These are phyloP conservation scores for Exophiala calicioides DNA, from an alignment of 2,329 filamentous ascomycete genomes.

Conservation along the genomic window DNA sequence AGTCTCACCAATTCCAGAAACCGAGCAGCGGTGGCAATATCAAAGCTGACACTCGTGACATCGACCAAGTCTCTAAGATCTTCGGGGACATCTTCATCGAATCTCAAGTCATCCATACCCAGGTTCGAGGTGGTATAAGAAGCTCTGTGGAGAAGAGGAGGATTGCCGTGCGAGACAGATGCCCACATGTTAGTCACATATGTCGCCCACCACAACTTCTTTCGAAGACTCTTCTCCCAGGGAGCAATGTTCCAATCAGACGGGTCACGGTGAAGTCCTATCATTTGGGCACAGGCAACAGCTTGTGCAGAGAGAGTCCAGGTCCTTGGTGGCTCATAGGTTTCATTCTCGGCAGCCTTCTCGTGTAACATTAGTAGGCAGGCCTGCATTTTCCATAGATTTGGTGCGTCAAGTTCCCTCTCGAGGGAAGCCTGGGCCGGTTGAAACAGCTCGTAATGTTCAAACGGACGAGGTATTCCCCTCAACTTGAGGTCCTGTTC, in stretches of 20 bases:
- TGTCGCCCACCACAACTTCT: conserved; percentile 51
- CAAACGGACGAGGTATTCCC: conserved; percentile 36
- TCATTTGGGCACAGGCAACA: conserved; percentile 49
- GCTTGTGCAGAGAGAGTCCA: conserved; percentile 50
- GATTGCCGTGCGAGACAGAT: conserved; percentile 50
- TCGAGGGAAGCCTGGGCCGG: conserved; percentile 47
- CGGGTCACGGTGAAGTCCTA: conserved; percentile 50
- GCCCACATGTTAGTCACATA: conserved; percentile 50
- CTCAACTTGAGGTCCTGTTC: conserved; percentile 37
- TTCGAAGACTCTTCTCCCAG: conserved; percentile 45
- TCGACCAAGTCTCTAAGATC: conserved; percentile 42
- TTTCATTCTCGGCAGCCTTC: conserved; percentile 48
- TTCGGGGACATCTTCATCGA: conserved; percentile 45
- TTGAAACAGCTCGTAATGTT: conserved; percentile 47
- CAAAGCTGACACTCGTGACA: conserved; percentile 35
- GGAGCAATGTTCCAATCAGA: conserved; percentile 44
- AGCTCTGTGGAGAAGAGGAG: conserved; percentile 45
- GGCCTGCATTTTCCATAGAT: conserved; percentile 51
- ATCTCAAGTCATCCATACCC: conserved; percentile 46
- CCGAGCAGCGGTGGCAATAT: conserved; percentile 40
- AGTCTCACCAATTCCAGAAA: conserved; percentile 37
- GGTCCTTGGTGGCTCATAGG: conserved; percentile 49
- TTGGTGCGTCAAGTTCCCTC: conserved; percentile 51
- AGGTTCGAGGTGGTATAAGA: conserved; percentile 46
- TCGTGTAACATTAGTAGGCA: conserved; percentile 50